Base-by-base conservation (phyloP, 345 rosid genomes). In the Anacardium occidentale region DNA sequence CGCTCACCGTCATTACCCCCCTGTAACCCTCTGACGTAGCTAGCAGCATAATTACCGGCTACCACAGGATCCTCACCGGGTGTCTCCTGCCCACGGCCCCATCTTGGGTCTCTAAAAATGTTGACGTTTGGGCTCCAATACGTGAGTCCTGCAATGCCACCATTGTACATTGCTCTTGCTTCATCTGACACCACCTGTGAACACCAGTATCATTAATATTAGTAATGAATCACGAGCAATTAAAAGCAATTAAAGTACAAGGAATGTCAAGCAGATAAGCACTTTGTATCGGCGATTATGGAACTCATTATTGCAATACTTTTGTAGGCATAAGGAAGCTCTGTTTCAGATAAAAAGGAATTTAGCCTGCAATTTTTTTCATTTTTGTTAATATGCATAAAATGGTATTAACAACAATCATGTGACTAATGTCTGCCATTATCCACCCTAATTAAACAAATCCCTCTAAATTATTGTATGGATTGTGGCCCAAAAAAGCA, bases 21-120 rank as follows among this genome's bases (percentile, higher is more conserved):
- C 74, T 91, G 98, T 54, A 94, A 64, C 6, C 97, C 98, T 64
- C 78, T 82, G 1, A 94, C 94, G 29, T 91, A 94, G 66, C 89
- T 86, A 9, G 92, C 92, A 0, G 89, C 98, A 64, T 94, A 91
- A 50, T 58, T 83, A 60, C 92, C 94, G 52, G 89, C 88, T 4
- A 94, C 42, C 7, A 88, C 78, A 0, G 98, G 98, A 42, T 91
- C 98, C 79, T 94, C 97, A 26, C 97, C 98, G 71, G 93, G 94
- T 13, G 96, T 94, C 81, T 91, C 98, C 78, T 91, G 98, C 9
- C 94, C 94, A 5, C 94, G 89, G 56, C 96, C 98, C 97, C 94
- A 94, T 14, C 96, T 83, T 2, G 97, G 98, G 81, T 94, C 97
- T 68, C 97, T 66, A n/a, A 91, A 83, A 37, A 94, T 82, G 74